Percentiles rank a stretch among this genome's conserved stretches.
phyloP scores from a whole-genome alignment of 2,329 filamentous ascomycete species.

The Epicoccum sorghinum region DNA sequence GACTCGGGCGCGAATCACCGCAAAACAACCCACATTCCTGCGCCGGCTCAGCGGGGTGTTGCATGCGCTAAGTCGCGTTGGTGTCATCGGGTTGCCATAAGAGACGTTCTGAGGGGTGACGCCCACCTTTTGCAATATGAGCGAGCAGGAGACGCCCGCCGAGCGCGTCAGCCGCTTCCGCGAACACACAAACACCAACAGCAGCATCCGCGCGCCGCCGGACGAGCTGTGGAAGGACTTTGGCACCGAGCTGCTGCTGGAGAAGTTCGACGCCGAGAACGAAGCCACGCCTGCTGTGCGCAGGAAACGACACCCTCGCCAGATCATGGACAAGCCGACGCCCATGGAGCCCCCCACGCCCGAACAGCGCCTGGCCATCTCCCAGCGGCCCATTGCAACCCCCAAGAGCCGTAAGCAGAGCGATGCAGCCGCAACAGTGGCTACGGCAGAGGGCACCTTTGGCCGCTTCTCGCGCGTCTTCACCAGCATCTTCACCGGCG shows the following conservation, averaged over 20 bases:
- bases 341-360: not conserved
- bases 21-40: not conserved
- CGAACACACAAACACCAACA: conserved; percentile 40
- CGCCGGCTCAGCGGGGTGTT: too few species aligned
- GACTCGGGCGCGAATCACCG: not conserved
- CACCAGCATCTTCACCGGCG: conserved; percentile 31
- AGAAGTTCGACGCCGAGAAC: conserved; percentile 34
- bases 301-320: not conserved
- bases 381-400: not conserved
- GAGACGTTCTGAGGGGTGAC: not conserved
- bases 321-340: not conserved
- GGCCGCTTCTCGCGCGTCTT: conserved; percentile 38
- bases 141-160: conserved; percentile 28
- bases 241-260: conserved; percentile 31
- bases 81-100: not conserved
- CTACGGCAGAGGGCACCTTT: conserved; percentile 31
- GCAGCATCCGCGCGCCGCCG: conserved; percentile 38
- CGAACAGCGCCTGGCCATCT: not conserved
- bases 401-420: conserved; percentile 1
- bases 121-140: not conserved
- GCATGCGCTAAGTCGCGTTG: not conserved
- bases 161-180: conserved; percentile 36
- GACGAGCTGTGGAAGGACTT: conserved; percentile 38
- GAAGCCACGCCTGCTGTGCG: conserved; percentile 19
- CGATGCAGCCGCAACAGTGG: conserved; percentile 4